phyloP scores from a whole-genome alignment of 768 basidiomycete genomes.

The button mushroom (Agaricus bisporus) region DNA sequence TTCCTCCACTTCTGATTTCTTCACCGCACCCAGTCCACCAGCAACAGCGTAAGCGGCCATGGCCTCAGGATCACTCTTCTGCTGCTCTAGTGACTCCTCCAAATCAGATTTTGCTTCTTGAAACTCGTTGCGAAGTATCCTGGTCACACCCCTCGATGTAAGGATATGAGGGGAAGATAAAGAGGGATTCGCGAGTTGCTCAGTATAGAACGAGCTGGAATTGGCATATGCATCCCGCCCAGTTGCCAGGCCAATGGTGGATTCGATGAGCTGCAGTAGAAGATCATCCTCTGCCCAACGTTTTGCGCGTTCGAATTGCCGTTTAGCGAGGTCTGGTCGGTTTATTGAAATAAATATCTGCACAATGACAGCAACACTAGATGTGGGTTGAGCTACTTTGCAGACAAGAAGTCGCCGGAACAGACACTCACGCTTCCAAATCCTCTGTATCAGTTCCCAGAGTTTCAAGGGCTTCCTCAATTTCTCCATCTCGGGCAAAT shows the following conservation, averaged over 20 bases:
- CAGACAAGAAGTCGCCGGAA: not conserved
- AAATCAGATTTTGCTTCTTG: conserved; percentile 74
- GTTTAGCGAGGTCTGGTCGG: conserved; percentile 81
- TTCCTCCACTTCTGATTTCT: conserved; percentile 59
- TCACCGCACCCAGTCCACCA: conserved; percentile 49
- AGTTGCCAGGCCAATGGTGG: conserved; percentile 69
- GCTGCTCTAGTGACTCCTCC: conserved; percentile 64
- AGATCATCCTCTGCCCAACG: conserved; percentile 87
- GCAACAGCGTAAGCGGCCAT: conserved; percentile 64
- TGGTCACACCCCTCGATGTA: conserved; percentile 73
- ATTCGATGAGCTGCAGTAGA: conserved; percentile 85
- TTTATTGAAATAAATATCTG: conserved; percentile 91
- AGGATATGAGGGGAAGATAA: conserved; percentile 68
- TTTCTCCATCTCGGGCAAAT: conserved; percentile 76
- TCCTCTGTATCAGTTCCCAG: conserved; percentile 71
- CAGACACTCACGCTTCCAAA: conserved; percentile 73
- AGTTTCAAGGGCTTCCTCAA: conserved; percentile 91
- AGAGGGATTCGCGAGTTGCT: conserved; percentile 78
- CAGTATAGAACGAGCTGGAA: conserved; percentile 64
- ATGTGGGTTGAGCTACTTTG: conserved; percentile 2
- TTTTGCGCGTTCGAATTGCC: conserved; percentile 78
- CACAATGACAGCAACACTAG: conserved; percentile 72
- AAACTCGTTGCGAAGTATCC: conserved; percentile 71
- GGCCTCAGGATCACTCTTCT: conserved; percentile 56
- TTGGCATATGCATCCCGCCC: conserved; percentile 64